Evolutionary conservation across 306 rosid species (phyloP).

Genomic region (Castanea mollissima): DNA sequence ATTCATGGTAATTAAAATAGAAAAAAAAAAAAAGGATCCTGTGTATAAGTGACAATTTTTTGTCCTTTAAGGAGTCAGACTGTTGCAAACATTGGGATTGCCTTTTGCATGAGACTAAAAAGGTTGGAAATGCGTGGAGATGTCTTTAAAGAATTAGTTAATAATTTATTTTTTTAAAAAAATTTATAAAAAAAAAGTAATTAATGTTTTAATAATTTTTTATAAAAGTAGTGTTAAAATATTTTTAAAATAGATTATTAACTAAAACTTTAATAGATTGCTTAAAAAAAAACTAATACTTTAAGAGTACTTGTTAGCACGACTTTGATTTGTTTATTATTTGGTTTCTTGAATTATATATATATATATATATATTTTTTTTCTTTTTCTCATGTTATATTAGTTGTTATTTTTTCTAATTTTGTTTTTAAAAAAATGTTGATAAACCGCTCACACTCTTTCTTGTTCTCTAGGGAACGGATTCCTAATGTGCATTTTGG

Average conservation of each 20-base stretch:
- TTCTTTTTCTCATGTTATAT: not conserved
- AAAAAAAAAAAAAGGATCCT: no score
- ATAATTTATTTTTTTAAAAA: no score
- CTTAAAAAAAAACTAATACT: no score
- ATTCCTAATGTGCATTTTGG: not conserved
- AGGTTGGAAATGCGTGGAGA: no score
- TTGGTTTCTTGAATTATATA: no score
- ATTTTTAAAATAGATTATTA: no score
- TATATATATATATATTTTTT: not conserved
- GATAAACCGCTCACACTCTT: not conserved
- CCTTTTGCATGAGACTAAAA: not conserved
- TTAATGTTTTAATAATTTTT: no score
- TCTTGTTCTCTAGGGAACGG: not conserved
- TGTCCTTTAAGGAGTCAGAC: constrained; percentile 1
- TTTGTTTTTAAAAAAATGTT: not conserved
- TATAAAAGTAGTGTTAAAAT: no score
- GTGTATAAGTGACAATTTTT: not conserved
- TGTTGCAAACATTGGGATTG: not conserved
- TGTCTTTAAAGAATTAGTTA: no score
- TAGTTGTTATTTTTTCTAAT: not conserved
- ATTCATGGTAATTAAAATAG: constrained; percentile 7
- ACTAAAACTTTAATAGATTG: no score
- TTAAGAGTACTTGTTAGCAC: no score
- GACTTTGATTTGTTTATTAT: not conserved
- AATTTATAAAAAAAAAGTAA: no score